Conservation (phyloP, 2,329 filamentous ascomycete genomes). For the Pseudocercospora fijiensis region DNA sequence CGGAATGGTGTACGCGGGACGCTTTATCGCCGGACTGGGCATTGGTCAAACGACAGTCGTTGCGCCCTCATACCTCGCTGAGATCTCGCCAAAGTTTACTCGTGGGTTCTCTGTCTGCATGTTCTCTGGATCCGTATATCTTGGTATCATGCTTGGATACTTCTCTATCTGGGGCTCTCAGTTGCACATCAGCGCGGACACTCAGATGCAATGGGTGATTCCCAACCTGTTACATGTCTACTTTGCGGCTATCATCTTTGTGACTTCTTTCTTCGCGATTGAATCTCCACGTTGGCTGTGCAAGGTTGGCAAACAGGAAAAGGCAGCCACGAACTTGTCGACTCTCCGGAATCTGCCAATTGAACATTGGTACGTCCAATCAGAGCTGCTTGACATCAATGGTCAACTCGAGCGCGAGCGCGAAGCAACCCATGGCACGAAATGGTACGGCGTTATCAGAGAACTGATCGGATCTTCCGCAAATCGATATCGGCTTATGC, state of each 20-base stretch:
- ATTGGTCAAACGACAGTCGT: constrained; percentile 56
- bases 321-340: constrained; percentile 34
- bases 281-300: constrained; percentile 39
- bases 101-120: constrained; percentile 68
- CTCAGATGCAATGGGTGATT: constrained; percentile 56
- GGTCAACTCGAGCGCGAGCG: constrained; percentile 67
- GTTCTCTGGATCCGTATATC: constrained; percentile 69
- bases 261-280: constrained; percentile 55
- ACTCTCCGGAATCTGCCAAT: constrained; percentile 33
- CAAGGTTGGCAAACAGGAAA: constrained; percentile 36
- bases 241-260: constrained; percentile 69
- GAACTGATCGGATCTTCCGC: constrained; percentile 66
- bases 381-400: constrained; percentile 64
- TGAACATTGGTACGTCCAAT: constrained; percentile 37
- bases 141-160: constrained; percentile 74
- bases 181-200: constrained; percentile 49
- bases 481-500: constrained; percentile 71
- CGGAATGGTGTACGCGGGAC: constrained; percentile 41
- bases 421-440: constrained; percentile 66
- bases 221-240: constrained; percentile 76
- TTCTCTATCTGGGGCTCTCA: constrained; percentile 63
- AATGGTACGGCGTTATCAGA: constrained; percentile 64
- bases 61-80: constrained; percentile 61
- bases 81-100: constrained; percentile 40
- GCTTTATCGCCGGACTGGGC: constrained; percentile 46